These are phyloP conservation scores for Leccinum subatratum DNA, from an alignment of 1,284 basidiomycete species.

Conservation along the genomic window DNA sequence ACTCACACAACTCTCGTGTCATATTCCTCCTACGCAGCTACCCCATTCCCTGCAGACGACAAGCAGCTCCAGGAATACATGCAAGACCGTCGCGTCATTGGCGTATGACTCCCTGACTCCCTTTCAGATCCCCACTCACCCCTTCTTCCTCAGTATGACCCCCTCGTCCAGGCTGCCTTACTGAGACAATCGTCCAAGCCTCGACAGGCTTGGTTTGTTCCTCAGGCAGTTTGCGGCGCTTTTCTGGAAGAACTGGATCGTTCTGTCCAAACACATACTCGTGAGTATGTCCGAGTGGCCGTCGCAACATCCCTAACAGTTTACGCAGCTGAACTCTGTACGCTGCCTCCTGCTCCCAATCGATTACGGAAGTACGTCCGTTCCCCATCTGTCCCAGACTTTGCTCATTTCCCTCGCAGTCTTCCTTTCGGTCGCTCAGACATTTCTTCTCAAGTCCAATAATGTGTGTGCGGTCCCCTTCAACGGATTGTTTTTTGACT, in stretches of 20 bases:
- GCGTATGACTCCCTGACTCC: constrained; percentile 40
- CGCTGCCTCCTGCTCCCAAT: constrained; percentile 67
- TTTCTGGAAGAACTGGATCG: constrained; percentile 73
- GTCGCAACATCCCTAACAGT: not conserved
- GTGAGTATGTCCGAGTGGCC: constrained; percentile 39
- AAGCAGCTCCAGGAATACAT: constrained; percentile 64
- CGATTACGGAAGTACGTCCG: constrained; percentile 46
- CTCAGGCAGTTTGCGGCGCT: constrained; percentile 61
- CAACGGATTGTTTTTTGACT: constrained; percentile 3
- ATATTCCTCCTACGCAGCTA: constrained; percentile 40
- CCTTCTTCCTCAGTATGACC: constrained; percentile 69
- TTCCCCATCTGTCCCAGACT: not conserved
- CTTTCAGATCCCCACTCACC: not conserved
- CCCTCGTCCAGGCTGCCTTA: constrained; percentile 85
- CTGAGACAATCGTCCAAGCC: no score
- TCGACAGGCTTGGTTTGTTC: constrained; percentile 39
- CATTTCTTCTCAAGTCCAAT: constrained; percentile 50
- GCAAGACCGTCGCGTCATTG: constrained; percentile 72
- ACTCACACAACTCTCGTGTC: constrained; percentile 13
- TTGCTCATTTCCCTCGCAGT: constrained; percentile 26
- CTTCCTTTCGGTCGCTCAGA: constrained; percentile 62
- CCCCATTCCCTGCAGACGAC: constrained; percentile 61
- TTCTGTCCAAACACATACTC: constrained; percentile 57
- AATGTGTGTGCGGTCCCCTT: constrained; percentile 22
- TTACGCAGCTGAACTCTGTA: constrained; percentile 52